Conservation (phyloP, 164 flowering plant species). For the Berberis vulgaris region DNA sequence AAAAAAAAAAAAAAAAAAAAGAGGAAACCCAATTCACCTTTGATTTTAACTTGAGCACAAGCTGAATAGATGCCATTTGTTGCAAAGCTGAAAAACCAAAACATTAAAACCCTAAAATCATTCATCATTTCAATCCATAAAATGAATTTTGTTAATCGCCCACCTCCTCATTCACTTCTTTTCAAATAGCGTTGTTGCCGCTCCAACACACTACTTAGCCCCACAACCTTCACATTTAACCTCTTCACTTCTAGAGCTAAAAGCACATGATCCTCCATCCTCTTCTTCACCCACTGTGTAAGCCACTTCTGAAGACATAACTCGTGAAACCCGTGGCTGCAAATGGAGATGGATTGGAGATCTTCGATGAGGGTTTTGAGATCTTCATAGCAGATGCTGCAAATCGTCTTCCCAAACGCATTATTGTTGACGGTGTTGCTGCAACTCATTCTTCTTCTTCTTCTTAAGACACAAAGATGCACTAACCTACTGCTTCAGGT, state of each 20-base stretch:
- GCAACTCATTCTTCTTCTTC: conserved; percentile 3
- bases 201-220: conserved; percentile 35
- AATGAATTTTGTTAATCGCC: neutral
- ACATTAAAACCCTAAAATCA: neutral
- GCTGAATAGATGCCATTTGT: conserved; percentile 32
- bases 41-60: conserved; percentile 40
- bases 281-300: conserved; percentile 66
- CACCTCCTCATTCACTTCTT: conserved; percentile 49
- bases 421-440: neutral
- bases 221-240: conserved; percentile 49
- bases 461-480: too few species aligned
- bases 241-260: conserved; percentile 44
- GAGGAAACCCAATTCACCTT: too few species aligned
- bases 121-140: neutral
- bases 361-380: conserved; percentile 76
- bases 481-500: too few species aligned
- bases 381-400: conserved; percentile 91
- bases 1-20: too few species aligned
- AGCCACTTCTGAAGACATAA: conserved; percentile 97
- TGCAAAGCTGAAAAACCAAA: conserved; percentile 22
- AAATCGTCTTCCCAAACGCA: conserved; percentile 49
- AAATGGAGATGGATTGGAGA: conserved; percentile 70
- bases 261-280: conserved; percentile 32
- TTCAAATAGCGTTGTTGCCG: conserved; percentile 37
- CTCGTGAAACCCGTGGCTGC: conserved; percentile 98